Percentiles rank a stretch among this genome's conserved stretches.
phyloP scores from a whole-genome alignment of 139 green algal species.

The Coccomyxa sp. region DNA sequence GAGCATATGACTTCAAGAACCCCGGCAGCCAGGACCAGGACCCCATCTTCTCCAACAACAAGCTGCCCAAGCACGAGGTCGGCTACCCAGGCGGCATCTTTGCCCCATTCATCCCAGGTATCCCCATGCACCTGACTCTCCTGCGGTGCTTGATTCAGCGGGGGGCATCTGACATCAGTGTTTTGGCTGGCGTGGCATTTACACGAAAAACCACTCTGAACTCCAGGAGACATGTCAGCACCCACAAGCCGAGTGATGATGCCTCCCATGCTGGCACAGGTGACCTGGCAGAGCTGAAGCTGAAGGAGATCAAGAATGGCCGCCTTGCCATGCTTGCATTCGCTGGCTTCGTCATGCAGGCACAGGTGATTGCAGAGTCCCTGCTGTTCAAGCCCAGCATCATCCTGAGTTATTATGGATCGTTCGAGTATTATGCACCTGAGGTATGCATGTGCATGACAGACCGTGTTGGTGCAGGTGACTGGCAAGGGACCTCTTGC shows the following conservation, averaged over 20 bases:
- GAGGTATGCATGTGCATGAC: not conserved
- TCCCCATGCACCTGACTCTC: too few relatives aligned
- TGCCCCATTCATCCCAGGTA: slow-evolving; percentile 55
- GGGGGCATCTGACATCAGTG: too few relatives aligned
- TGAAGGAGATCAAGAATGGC: slow-evolving; percentile 97
- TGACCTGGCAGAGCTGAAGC: slow-evolving; percentile 75
- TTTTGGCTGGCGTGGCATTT: too few relatives aligned
- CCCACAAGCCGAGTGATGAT: too few relatives aligned
- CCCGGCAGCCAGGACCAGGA: slow-evolving; percentile 75
- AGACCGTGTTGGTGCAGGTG: slow-evolving; percentile 38
- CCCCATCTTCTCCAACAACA: slow-evolving; percentile 74
- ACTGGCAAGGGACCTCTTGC: slow-evolving; percentile 69
- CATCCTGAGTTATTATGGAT: not conserved
- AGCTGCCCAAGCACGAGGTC: slow-evolving; percentile 57
- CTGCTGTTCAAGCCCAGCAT: not conserved
- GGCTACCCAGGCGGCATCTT: slow-evolving; percentile 77
- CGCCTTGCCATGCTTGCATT: slow-evolving; percentile 67
- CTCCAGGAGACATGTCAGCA: too few relatives aligned
- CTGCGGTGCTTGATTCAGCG: too few relatives aligned
- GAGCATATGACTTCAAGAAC: slow-evolving; percentile 76
- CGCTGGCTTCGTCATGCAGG: slow-evolving; percentile 46
- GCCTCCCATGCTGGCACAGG: slow-evolving; percentile 12
- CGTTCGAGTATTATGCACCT: too few relatives aligned
- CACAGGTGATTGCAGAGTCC: not conserved
- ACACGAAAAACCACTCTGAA: too few relatives aligned